Base-by-base conservation (phyloP, 495 filamentous ascomycete genomes). In the Jackrogersella minutella region DNA sequence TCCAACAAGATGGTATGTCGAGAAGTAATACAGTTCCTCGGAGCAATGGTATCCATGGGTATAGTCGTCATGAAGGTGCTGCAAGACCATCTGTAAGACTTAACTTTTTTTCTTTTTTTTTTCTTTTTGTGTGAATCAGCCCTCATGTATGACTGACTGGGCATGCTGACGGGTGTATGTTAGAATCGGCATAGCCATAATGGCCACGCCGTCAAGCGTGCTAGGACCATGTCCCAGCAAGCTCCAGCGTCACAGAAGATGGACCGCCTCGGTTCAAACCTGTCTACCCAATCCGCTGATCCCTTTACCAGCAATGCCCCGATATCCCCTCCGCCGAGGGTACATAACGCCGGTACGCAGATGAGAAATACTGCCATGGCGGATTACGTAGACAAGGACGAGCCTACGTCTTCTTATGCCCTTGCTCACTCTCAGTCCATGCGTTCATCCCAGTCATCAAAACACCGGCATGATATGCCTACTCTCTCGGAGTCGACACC, bases 11-110 rank as follows among this genome's bases (percentile, higher is more conserved):
- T 70, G 72, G 55, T 39, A 73, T 67, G 51, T 68, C 72, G 44
- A 68, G 68, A 58, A 75, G 70, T 74, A 72, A 69, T 58, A 69
- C 70, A 44, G 70, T 76, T 57, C 69, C 77, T 70, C 75, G 70
- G 66, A 74, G 61, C 55, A 64, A 70, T 50, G 61, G 60, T 58
- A 39, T 62, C 30, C 58, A 64, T 52, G 64, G 51, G 53, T 62
- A 73, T 68, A 57, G 40, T 62, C 70, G 64, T 47, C 58, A 69
- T 63, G 69, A 73, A 47, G 52, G 58, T 41, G 64, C 58, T 61
- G 37, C 55, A 51, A 64, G 64, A 53, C 33, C 54, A 52, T 62
- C 72, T 66, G 72, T 73, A 70, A 73, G 68, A 65, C 33, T 33
- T n/a, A n/a, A 64, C 28, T 46, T 63, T 8, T 46, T n/a, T 43